A percentile compares a stretch with the other conserved stretches of the same genome.
phyloP scores from a whole-genome alignment of 495 filamentous ascomycete genomes.

The Trichoderma virens region DNA sequence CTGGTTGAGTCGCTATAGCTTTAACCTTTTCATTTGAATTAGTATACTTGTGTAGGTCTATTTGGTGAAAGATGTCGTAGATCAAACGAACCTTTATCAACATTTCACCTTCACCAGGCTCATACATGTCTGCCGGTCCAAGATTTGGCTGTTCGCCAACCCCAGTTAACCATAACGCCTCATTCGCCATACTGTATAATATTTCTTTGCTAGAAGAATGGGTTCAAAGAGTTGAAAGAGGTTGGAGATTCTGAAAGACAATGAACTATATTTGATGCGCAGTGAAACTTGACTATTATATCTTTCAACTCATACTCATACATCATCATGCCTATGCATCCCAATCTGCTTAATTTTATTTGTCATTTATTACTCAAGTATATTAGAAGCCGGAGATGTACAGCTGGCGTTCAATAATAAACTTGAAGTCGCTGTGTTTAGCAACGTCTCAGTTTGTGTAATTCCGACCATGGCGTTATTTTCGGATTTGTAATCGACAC shows the following conservation, averaged over 20 bases:
- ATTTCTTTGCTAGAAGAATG: no score
- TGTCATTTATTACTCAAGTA: background rate
- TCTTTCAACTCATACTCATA: no score
- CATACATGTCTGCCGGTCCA: background rate
- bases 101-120: background rate
- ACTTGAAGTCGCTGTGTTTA: background rate
- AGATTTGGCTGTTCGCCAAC: background rate
- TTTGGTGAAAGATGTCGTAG: background rate
- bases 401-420: background rate
- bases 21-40: background rate
- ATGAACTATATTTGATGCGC: no score
- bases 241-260: no score
- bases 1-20: constrained; percentile 14
- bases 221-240: no score
- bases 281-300: background rate
- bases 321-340: no score
- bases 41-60: background rate
- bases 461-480: background rate
- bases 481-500: constrained; percentile 3
- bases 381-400: background rate
- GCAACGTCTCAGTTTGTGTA: background rate
- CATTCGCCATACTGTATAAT: background rate
- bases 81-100: background rate
- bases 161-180: background rate
- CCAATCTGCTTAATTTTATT: no score